Conservation (phyloP, 805 yeast genomes). For the Candida manassasensis region DNA sequence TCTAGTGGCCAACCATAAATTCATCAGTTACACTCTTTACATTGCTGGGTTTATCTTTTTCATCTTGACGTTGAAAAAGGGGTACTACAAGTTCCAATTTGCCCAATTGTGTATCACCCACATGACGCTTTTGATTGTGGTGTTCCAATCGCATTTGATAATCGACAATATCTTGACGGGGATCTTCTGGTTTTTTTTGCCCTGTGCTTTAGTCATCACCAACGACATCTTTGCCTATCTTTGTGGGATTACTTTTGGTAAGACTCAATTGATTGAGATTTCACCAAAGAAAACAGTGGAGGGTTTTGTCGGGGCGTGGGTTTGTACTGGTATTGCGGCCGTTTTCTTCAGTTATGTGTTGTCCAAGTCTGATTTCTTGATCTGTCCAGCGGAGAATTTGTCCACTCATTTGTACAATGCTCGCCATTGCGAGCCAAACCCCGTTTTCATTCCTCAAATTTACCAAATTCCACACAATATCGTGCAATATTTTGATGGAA, state of each 20-base stretch:
- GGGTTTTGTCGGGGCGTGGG: slow-evolving; percentile 97
- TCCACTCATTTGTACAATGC: slow-evolving; percentile 58
- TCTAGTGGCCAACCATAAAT: slow-evolving; percentile 72
- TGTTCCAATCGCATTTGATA: slow-evolving; percentile 90
- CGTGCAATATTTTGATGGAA: slow-evolving; percentile 38
- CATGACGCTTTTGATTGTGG: slow-evolving; percentile 85
- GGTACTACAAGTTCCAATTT: slow-evolving; percentile 86
- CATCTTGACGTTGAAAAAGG: slow-evolving; percentile 84
- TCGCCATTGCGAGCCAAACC: slow-evolving; percentile 75
- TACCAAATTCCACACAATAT: slow-evolving; percentile 70
- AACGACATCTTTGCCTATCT: slow-evolving; percentile 95
- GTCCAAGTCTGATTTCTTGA: slow-evolving; percentile 65
- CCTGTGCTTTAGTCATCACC: slow-evolving; percentile 85
- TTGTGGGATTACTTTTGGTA: slow-evolving; percentile 95
- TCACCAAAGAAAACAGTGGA: slow-evolving; percentile 97
- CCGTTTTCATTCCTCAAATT: slow-evolving; percentile 80
- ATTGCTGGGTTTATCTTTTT: slow-evolving; percentile 85
- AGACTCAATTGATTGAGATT: slow-evolving; percentile 84
- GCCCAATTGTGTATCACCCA: slow-evolving; percentile 91
- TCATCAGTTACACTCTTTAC: slow-evolving; percentile 78
- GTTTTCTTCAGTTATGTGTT: slow-evolving; percentile 60
- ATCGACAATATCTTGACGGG: slow-evolving; percentile 87
- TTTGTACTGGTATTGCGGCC: slow-evolving; percentile 79
- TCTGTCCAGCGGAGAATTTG: slow-evolving; percentile 77
- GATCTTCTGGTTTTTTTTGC: slow-evolving; percentile 89